phyloP scores from a whole-genome alignment of 106 monocot species.

The Xerophyta viscosa region DNA sequence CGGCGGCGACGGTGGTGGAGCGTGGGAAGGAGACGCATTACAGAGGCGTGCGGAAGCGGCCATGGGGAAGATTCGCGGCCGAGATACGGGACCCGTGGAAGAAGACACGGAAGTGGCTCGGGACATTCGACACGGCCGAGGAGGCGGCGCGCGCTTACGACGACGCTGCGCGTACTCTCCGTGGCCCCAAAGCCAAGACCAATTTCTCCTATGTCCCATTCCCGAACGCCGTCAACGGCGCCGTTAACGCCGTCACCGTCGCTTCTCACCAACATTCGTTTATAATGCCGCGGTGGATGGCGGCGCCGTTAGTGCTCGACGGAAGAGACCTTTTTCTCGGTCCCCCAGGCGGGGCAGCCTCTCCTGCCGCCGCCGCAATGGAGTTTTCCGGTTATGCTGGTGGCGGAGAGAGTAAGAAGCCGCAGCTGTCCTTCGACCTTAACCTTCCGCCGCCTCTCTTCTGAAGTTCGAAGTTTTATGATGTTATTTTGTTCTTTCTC shows the following conservation, averaged over 20 bases:
- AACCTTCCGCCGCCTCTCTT: slow-evolving; percentile 29
- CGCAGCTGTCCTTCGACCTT: slow-evolving; percentile 24
- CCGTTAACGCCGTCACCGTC: no score
- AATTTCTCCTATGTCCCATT: slow-evolving; percentile 28
- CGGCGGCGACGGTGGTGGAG: slow-evolving; percentile 3
- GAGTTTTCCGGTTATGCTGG: no score
- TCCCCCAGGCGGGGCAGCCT: slow-evolving; percentile 6
- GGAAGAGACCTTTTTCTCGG: slow-evolving; percentile 4
- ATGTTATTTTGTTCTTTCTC: neutral
- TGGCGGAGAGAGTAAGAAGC: slow-evolving; percentile 6
- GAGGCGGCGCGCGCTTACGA: slow-evolving; percentile 37
- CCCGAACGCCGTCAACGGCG: no score
- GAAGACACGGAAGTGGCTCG: slow-evolving; percentile 39
- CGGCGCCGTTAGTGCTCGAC: neutral
- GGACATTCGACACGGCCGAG: slow-evolving; percentile 38
- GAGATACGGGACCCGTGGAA: slow-evolving; percentile 43
- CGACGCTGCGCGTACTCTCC: slow-evolving; percentile 30
- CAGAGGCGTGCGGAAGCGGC: slow-evolving; percentile 34
- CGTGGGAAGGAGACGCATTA: slow-evolving; percentile 31
- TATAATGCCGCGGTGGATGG: slow-evolving; percentile 2
- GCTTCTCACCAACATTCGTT: no score
- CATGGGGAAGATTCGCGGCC: slow-evolving; percentile 39
- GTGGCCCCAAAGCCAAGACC: slow-evolving; percentile 38
- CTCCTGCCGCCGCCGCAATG: no score
- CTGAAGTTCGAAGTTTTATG: neutral